Evolutionary conservation across 2,329 filamentous ascomycete genomes (phyloP).

Genomic region (Leptographium lundbergii): DNA sequence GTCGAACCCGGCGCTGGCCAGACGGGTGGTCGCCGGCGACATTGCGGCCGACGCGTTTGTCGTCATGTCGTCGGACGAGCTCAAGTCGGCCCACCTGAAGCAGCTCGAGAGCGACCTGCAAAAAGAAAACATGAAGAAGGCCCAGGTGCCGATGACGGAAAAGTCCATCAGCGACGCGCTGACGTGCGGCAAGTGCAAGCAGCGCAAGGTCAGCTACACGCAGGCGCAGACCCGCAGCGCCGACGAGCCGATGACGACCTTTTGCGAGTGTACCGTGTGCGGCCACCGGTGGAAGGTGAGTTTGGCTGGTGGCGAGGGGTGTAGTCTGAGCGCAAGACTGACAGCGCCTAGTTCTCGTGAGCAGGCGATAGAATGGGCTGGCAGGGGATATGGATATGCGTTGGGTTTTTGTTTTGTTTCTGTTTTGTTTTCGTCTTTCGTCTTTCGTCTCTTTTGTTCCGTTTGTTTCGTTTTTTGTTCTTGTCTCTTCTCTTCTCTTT

Average conservation of each 20-base stretch:
- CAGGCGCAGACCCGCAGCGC: conserved; percentile 93
- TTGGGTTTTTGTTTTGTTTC: background rate
- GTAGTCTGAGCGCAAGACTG: background rate
- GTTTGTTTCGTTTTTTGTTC: too few species aligned
- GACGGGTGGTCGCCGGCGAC: conserved; percentile 60
- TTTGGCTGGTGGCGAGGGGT: background rate
- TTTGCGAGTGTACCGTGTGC: conserved; percentile 59
- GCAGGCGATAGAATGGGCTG: background rate
- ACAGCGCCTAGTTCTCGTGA: background rate
- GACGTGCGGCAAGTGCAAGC: conserved; percentile 81
- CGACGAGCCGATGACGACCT: conserved; percentile 83
- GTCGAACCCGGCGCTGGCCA: conserved; percentile 66
- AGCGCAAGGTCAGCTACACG: conserved; percentile 90
- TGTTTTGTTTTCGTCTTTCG: background rate
- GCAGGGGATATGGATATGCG: background rate
- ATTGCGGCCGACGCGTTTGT: conserved; percentile 66
- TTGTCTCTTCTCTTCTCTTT: background rate
- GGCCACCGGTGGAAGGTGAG: conserved; percentile 61
- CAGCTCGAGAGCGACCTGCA: conserved; percentile 64
- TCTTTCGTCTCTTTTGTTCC: too few species aligned
- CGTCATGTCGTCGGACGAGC: conserved; percentile 75
- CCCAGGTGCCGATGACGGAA: conserved; percentile 85
- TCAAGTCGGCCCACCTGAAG: conserved; percentile 75
- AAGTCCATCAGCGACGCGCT: conserved; percentile 82
- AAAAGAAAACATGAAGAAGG: conserved; percentile 92